phyloP scores from a whole-genome alignment of 306 rosid species.

The Pyrus betulifolia region DNA sequence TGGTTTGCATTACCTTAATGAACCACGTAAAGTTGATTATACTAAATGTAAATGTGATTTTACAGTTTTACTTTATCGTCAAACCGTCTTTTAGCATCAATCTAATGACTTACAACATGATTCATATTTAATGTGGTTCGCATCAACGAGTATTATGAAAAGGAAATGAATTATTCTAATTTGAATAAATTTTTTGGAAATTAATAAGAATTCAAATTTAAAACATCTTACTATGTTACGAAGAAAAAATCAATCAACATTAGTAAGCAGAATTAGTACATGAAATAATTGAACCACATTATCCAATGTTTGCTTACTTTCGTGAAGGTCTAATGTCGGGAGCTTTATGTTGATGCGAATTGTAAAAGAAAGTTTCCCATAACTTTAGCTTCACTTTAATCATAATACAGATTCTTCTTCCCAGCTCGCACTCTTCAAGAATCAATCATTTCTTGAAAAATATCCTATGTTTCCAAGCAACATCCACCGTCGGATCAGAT shows the following conservation, averaged over 20 bases:
- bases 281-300: neutral
- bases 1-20: too few species aligned
- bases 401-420: neutral
- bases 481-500: constrained; percentile 17
- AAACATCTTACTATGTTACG: too few species aligned
- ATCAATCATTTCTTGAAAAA: constrained; percentile 8
- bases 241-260: neutral
- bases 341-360: neutral
- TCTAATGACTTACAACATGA: too few species aligned
- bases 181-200: too few species aligned
- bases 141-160: too few species aligned
- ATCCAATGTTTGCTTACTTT: neutral
- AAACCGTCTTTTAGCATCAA: too few species aligned
- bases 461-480: neutral
- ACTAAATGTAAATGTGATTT: too few species aligned
- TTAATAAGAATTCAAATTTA: too few species aligned
- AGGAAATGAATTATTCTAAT: too few species aligned
- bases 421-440: neutral
- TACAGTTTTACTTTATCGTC: too few species aligned
- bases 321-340: neutral
- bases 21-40: too few species aligned
- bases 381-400: neutral
- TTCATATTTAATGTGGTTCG: too few species aligned
- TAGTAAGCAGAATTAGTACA: neutral
- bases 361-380: neutral